Conservation (phyloP, 2,329 filamentous ascomycete genomes). For the Lithohypha guttulata region DNA sequence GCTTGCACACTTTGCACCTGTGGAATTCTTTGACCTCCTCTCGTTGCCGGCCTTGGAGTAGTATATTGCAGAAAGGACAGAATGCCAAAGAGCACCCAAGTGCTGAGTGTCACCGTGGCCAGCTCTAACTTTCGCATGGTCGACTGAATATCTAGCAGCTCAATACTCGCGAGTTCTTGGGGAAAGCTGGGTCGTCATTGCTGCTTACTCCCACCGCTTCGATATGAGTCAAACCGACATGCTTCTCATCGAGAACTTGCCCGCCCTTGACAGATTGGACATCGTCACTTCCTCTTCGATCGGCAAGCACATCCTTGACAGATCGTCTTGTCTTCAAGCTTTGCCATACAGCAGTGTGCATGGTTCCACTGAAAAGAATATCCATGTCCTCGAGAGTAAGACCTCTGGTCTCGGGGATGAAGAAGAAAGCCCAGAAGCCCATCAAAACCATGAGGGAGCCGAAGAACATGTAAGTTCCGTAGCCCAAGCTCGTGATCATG, state of each 20-base stretch:
- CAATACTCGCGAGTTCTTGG: background rate
- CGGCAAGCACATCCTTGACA: background rate
- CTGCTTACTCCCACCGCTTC: constrained; percentile 3
- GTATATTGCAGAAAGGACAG: no score
- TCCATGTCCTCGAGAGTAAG: constrained; percentile 24
- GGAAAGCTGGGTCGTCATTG: background rate
- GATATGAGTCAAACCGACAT: background rate
- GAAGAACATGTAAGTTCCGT: constrained; percentile 10
- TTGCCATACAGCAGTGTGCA: constrained; percentile 4
- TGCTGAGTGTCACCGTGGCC: no score
- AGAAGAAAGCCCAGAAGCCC: constrained; percentile 38
- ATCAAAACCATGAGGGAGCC: constrained; percentile 42
- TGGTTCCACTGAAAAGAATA: constrained; percentile 10
- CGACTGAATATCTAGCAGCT: constrained; percentile 2
- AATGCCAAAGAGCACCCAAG: no score
- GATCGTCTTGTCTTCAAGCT: background rate
- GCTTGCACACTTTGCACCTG: no score
- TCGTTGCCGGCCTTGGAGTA: no score
- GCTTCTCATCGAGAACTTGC: background rate
- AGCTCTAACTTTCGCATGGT: no score
- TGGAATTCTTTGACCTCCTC: no score
- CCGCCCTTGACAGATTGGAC: background rate
- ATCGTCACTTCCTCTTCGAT: background rate
- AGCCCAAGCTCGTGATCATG: constrained; percentile 5
- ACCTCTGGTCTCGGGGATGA: constrained; percentile 62